Evolutionary conservation across 1,139 yeast genomes (phyloP).

Genomic region (Candida glucosophila): DNA sequence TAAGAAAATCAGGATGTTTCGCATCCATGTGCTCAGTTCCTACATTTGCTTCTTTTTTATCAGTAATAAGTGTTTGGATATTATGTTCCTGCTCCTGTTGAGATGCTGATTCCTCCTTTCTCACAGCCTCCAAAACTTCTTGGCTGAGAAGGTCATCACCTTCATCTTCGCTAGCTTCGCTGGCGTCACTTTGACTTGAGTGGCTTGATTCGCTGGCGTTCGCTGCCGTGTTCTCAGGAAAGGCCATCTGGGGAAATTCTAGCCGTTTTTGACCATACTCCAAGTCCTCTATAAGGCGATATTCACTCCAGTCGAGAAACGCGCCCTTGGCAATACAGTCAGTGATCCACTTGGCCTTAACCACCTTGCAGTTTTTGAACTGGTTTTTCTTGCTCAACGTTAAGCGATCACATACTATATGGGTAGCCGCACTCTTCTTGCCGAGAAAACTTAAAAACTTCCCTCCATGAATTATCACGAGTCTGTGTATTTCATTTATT

Average conservation of each 20-base stretch:
- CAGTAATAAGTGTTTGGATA: background rate
- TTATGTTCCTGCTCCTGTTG: background rate
- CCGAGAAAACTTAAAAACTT: slow-evolving; percentile 57
- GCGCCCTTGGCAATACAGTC: slow-evolving; percentile 45
- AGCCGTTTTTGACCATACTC: slow-evolving; percentile 41
- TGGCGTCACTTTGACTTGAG: too few species aligned
- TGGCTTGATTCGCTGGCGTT: too few species aligned
- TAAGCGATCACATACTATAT: slow-evolving; percentile 69
- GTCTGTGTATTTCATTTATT: slow-evolving; percentile 57
- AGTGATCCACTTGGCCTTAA: slow-evolving; percentile 73
- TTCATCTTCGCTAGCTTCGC: slow-evolving; percentile 4
- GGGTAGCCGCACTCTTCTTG: slow-evolving; percentile 71
- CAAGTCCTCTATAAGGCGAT: slow-evolving; percentile 42
- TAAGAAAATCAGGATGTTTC: slow-evolving; percentile 69
- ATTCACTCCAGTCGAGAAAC: slow-evolving; percentile 62
- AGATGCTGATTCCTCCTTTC: slow-evolving; percentile 4
- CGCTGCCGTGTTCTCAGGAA: too few species aligned
- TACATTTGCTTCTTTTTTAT: slow-evolving; percentile 6
- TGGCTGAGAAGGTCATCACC: slow-evolving; percentile 1
- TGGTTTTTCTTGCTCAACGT: slow-evolving; percentile 69
- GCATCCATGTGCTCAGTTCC: too few species aligned
- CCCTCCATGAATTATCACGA: slow-evolving; percentile 77
- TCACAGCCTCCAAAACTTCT: slow-evolving; percentile 2
- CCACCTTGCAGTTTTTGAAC: slow-evolving; percentile 64
- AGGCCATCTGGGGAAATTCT: slow-evolving; percentile 64